Percentiles rank a stretch among this genome's conserved stretches.
phyloP scores from a whole-genome alignment of 2,329 filamentous ascomycete species.

The Grosmannia penicillata region DNA sequence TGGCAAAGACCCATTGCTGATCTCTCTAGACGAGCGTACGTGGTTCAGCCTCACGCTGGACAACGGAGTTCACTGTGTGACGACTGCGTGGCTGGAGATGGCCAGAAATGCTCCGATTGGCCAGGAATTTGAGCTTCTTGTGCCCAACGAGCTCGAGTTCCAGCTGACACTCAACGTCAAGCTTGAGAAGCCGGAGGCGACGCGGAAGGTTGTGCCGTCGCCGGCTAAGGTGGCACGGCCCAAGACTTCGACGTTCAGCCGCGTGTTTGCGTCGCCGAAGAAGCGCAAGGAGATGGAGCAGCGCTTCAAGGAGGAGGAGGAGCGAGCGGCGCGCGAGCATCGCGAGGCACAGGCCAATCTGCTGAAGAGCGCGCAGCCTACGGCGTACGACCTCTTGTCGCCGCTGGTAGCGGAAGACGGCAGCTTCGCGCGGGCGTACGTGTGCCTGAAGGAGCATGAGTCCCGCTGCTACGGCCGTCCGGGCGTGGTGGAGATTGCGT shows the following conservation, averaged over 20 bases:
- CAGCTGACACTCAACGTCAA: slow-evolving; percentile 95
- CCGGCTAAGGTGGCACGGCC: slow-evolving; percentile 50
- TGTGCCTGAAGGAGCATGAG: slow-evolving; percentile 89
- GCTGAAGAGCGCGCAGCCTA: slow-evolving; percentile 48
- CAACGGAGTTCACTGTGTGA: slow-evolving; percentile 95
- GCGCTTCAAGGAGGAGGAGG: slow-evolving; percentile 68
- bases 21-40: slow-evolving; percentile 77
- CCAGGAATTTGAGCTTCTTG: slow-evolving; percentile 95
- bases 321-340: slow-evolving; percentile 50
- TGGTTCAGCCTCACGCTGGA: slow-evolving; percentile 97
- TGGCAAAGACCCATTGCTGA: no score
- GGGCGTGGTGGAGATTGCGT: slow-evolving; percentile 75
- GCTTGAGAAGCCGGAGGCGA: slow-evolving; percentile 58
- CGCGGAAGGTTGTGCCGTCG: slow-evolving; percentile 30
- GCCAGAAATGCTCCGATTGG: slow-evolving; percentile 87
- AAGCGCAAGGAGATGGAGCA: slow-evolving; percentile 92
- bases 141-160: slow-evolving; percentile 96
- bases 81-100: slow-evolving; percentile 87
- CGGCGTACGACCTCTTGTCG: slow-evolving; percentile 74
- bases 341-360: slow-evolving; percentile 49
- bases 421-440: slow-evolving; percentile 86
- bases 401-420: slow-evolving; percentile 81
- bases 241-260: slow-evolving; percentile 81
- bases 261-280: slow-evolving; percentile 86
- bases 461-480: slow-evolving; percentile 75